Evolutionary conservation across 371 early-diverging fungal genomes (phyloP).

Genomic region (Phascolomyces articulosus): DNA sequence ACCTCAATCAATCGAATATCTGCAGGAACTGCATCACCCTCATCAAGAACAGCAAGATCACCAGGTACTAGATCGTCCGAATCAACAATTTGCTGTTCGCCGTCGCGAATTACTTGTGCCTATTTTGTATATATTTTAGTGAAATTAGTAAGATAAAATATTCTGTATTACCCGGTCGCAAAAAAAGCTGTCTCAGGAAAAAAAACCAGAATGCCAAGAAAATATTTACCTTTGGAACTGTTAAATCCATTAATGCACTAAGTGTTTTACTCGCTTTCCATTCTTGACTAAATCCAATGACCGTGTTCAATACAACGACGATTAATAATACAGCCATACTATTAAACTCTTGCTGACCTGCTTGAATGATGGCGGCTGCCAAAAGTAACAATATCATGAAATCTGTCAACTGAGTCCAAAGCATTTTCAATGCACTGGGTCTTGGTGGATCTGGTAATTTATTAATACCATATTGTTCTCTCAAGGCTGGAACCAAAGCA

Average conservation of each 20-base stretch:
- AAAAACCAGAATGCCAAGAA: background rate
- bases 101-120: slow-evolving; percentile 84
- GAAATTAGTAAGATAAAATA: too few relatives aligned
- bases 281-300: slow-evolving; percentile 91
- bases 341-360: slow-evolving; percentile 76
- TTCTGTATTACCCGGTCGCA: background rate
- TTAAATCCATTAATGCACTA: slow-evolving; percentile 85
- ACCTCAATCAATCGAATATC: slow-evolving; percentile 86
- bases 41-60: slow-evolving; percentile 86
- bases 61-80: slow-evolving; percentile 86
- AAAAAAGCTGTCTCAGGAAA: too few relatives aligned
- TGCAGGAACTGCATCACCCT: slow-evolving; percentile 91
- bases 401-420: slow-evolving; percentile 87
- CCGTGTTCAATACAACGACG: slow-evolving; percentile 84
- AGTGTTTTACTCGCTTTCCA: slow-evolving; percentile 90
- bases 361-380: slow-evolving; percentile 73
- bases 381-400: slow-evolving; percentile 88
- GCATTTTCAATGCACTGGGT: slow-evolving; percentile 76
- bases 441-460: slow-evolving; percentile 77
- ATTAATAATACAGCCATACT: slow-evolving; percentile 78
- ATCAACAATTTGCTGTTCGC: slow-evolving; percentile 68
- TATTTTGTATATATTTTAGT: background rate
- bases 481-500: slow-evolving; percentile 54
- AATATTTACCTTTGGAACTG: slow-evolving; percentile 70
- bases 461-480: slow-evolving; percentile 86